phyloP scores from a whole-genome alignment of 31 red algal species.

The Bonnemaisonia californica region DNA sequence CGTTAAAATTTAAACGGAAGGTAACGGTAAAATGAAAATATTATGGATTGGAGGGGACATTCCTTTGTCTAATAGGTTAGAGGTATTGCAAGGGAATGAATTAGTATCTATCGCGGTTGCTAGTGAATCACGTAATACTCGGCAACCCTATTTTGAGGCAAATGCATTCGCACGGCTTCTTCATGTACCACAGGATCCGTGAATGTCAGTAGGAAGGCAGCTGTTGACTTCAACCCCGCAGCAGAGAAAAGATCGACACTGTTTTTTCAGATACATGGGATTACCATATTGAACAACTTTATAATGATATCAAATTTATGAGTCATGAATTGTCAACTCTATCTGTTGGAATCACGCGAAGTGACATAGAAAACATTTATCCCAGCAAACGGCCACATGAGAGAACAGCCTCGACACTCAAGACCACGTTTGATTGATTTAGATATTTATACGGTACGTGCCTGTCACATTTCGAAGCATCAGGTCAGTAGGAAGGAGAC shows the following conservation, averaged over 20 bases:
- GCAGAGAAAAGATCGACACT: background rate
- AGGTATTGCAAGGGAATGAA: too few relatives aligned
- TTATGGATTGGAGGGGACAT: too few relatives aligned
- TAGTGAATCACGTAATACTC: too few relatives aligned
- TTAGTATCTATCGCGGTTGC: too few relatives aligned
- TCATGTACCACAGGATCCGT: background rate
- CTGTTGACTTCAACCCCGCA: background rate
- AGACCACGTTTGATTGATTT: background rate
- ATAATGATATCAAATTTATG: background rate
- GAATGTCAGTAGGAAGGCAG: slow-evolving; percentile 5
- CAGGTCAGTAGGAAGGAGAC: slow-evolving; percentile 31
- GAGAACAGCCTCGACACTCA: background rate
- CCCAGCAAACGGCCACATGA: background rate
- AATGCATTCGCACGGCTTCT: slow-evolving; percentile 4
- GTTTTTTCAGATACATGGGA: background rate
- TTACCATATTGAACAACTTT: slow-evolving; percentile 4
- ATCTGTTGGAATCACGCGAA: slow-evolving; percentile 7
- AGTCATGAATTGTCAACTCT: background rate
- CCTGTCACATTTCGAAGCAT: slow-evolving; percentile 20
- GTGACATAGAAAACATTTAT: slow-evolving; percentile 11
- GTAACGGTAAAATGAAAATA: too few relatives aligned
- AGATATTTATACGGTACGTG: slow-evolving; percentile 12
- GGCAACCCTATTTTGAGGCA: slow-evolving; percentile 11
- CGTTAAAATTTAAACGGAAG: too few relatives aligned
- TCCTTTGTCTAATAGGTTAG: too few relatives aligned